These are phyloP conservation scores for Populus euphratica DNA, from an alignment of 345 rosid genomes.

Conservation along the genomic window DNA sequence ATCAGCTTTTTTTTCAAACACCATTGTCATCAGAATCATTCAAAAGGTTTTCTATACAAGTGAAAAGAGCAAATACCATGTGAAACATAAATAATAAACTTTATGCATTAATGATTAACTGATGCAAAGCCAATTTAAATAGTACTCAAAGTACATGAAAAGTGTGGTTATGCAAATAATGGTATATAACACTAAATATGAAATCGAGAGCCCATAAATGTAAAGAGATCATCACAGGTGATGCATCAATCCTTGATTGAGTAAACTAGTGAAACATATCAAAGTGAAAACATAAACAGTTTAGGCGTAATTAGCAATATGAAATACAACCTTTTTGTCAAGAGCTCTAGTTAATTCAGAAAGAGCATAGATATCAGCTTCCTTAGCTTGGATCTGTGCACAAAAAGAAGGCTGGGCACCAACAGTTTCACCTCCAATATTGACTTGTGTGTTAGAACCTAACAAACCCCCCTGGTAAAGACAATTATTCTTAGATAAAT, in stretches of 20 bases:
- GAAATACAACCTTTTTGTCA: slow-evolving; percentile 29
- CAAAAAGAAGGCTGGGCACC: slow-evolving; percentile 21
- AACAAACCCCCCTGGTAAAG: slow-evolving; percentile 37
- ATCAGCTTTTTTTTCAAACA: slow-evolving; percentile 10
- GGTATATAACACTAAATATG: background rate
- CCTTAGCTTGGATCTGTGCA: slow-evolving; percentile 32
- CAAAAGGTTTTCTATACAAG: background rate
- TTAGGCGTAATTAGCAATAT: slow-evolving; percentile 12
- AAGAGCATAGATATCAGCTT: slow-evolving; percentile 30
- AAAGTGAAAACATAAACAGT: background rate
- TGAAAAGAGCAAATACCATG: background rate
- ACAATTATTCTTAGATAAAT: background rate
- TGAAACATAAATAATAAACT: background rate
- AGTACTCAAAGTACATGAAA: background rate
- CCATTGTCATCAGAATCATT: background rate
- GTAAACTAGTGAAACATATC: background rate
- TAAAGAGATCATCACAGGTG: background rate
- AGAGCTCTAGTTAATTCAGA: slow-evolving; percentile 30
- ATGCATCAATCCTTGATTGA: background rate
- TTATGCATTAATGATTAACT: background rate
- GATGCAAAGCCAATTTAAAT: background rate
- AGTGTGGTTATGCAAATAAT: background rate
- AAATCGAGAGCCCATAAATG: background rate
- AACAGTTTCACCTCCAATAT: slow-evolving; percentile 36
- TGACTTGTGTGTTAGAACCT: slow-evolving; percentile 37